Base-by-base conservation (phyloP, 495 filamentous ascomycete species). In the Tetracladium setigerum region DNA sequence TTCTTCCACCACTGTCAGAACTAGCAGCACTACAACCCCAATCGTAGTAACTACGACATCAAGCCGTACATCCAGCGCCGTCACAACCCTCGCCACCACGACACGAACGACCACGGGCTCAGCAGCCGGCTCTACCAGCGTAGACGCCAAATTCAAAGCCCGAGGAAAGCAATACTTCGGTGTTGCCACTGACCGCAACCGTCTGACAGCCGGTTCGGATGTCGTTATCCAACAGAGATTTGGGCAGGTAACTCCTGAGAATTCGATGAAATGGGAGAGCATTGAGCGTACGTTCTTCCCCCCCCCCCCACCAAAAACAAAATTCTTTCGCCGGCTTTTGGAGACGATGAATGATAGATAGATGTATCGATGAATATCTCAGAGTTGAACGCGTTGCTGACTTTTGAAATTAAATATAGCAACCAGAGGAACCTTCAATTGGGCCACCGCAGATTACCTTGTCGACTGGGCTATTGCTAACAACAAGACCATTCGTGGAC, bases 151-250 rank as follows among this genome's bases (percentile, higher is more conserved):
- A 14, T 70, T 83, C 59, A 74, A 77, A 58, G 70, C 67, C 47
- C 75, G 78, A 65, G 76, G 80, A 54, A 82, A 78, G 63, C 65
- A 68, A 47, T 84, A 82, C 60, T 82, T 69, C 44, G 80, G 79
- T 50, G 67, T 70, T 40, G 68, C 63, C 58, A 61, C 73, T 14
- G 81, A 83, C 59, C 69, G 73, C 51, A 67, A 67, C 60, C 70
- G 67, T 10, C 69, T 83, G 1, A 53, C 60, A 10, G 77, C 65
- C 51, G 65, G 68, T 50, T 74, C 76, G 44, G 71, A 73, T 12
- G 72, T 66, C 41, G 68, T 81, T 59, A 69, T 83, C 54, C 66
- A 73, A 50, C 64, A 72, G 33, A 69, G 82, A 57, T 84, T 85
- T 49, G 79, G 80, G 30, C 69, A 72, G 51, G 67, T 84, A 24